These are phyloP conservation scores for Boletellus emodensis DNA, from an alignment of 768 basidiomycete species.

Conservation along the genomic window DNA sequence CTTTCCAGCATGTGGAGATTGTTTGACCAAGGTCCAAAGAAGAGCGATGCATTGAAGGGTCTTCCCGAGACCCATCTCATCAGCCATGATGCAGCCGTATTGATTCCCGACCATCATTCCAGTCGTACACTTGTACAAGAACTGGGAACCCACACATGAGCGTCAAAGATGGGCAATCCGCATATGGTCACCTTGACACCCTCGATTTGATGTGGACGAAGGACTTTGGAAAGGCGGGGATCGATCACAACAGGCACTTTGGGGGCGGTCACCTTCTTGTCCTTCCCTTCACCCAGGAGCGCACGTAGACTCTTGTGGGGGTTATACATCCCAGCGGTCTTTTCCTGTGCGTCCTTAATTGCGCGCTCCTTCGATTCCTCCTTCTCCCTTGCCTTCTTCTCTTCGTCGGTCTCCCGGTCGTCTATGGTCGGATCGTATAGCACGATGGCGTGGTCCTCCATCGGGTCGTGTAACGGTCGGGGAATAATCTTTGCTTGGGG, in stretches of 20 bases:
- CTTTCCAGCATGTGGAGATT: conserved; percentile 85
- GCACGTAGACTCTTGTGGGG: conserved; percentile 89
- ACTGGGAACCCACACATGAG: conserved; percentile 46
- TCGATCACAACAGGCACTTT: conserved; percentile 98
- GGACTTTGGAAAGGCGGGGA: conserved; percentile 77
- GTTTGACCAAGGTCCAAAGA: conserved; percentile 92
- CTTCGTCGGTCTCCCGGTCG: conserved; percentile 85
- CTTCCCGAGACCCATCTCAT: conserved; percentile 98
- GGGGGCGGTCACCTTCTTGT: conserved; percentile 56
- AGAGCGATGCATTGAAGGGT: conserved; percentile 96
- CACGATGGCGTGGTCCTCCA: conserved; percentile 97
- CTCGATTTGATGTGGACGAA: conserved; percentile 97
- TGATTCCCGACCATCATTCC: conserved; percentile 91
- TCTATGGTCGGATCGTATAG: conserved; percentile 96
- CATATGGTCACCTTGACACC: conserved; percentile 79
- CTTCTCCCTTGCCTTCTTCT: conserved; percentile 67
- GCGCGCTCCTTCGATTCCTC: conserved; percentile 66
- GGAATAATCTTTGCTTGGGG: conserved; percentile 78
- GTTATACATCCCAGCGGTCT: conserved; percentile 72
- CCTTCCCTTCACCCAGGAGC: conserved; percentile 67
- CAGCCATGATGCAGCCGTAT: conserved; percentile 97
- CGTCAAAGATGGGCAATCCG: not conserved
- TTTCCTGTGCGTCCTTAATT: conserved; percentile 61
- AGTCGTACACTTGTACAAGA: conserved; percentile 91
- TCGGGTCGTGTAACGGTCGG: conserved; percentile 92